phyloP scores from a whole-genome alignment of 169 alveolate genomes.

The Perkinsus olseni region DNA sequence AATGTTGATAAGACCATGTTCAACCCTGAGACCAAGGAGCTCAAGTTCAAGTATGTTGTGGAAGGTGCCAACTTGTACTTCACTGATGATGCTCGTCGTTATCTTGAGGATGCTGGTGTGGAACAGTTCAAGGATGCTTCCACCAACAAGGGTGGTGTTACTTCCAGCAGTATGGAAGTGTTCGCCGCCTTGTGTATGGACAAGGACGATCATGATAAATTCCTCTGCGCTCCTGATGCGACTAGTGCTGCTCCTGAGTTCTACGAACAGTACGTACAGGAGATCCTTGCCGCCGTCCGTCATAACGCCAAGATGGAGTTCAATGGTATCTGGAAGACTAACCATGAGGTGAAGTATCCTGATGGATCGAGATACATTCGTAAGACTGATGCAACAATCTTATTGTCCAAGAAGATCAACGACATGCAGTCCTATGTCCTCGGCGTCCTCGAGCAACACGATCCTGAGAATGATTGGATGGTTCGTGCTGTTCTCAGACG shows the following conservation, averaged over 20 bases:
- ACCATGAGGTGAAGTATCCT: too few species aligned
- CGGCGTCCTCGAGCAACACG: too few species aligned
- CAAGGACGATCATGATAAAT: neutral
- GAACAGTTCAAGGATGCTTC: conserved; percentile 64
- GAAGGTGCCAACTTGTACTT: conserved; percentile 73
- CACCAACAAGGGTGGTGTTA: conserved; percentile 76
- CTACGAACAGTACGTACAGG: conserved; percentile 12
- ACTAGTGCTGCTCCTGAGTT: conserved; percentile 4
- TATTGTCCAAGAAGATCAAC: too few species aligned
- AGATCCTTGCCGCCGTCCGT: conserved; percentile 1
- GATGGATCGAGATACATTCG: too few species aligned
- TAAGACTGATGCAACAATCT: too few species aligned
- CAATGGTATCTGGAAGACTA: conserved; percentile 26
- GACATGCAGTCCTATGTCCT: too few species aligned
- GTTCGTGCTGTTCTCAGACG: conserved; percentile 11
- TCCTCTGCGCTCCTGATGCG: neutral
- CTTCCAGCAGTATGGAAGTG: conserved; percentile 67
- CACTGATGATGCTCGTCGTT: conserved; percentile 65
- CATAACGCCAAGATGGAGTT: conserved; percentile 23
- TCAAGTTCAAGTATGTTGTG: conserved; percentile 54
- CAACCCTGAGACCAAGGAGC: conserved; percentile 21
- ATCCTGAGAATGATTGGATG: too few species aligned
- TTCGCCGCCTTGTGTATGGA: conserved; percentile 59
- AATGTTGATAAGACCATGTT: conserved; percentile 47
- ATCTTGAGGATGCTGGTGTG: conserved; percentile 56